A percentile compares a stretch with the other conserved stretches of the same genome.
Conservation (phyloP, 2,329 filamentous ascomycete species). For the Fusarium haematococcum region DNA sequence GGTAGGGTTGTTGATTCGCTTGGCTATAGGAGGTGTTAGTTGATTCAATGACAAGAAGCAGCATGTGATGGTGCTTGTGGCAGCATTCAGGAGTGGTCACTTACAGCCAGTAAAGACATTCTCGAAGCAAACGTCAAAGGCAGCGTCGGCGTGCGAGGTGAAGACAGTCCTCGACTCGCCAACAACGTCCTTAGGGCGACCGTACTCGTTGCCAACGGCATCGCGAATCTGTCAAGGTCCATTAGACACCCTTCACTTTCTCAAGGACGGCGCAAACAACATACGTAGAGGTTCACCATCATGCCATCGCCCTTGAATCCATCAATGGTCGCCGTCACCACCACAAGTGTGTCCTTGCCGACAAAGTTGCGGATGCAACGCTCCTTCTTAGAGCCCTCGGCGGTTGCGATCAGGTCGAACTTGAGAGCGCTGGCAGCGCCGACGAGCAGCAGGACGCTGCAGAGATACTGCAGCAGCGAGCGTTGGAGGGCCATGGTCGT, state of each 20-base stretch:
- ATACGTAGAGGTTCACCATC: constrained; percentile 91
- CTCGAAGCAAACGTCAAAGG: constrained; percentile 97
- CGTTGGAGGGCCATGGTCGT: constrained; percentile 61
- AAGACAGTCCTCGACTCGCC: constrained; percentile 95
- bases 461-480: constrained; percentile 69
- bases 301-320: constrained; percentile 93
- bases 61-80: constrained; percentile 14
- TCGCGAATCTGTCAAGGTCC: constrained; percentile 80
- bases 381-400: constrained; percentile 72
- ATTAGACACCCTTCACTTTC: constrained; percentile 12
- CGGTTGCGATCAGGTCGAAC: constrained; percentile 86
- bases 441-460: constrained; percentile 68
- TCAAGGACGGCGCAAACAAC: constrained; percentile 47
- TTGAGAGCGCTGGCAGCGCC: constrained; percentile 78
- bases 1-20: constrained; percentile 55
- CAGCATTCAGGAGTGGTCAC: constrained; percentile 48
- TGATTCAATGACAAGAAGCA: neutral
- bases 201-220: constrained; percentile 95
- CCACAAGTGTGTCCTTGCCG: constrained; percentile 89
- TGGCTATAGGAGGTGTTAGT: constrained; percentile 35
- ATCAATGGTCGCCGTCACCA: constrained; percentile 89
- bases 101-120: constrained; percentile 80
- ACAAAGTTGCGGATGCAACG: constrained; percentile 98
- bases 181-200: constrained; percentile 87
- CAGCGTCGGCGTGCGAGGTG: constrained; percentile 89